Evolutionary conservation across 805 yeast genomes (phyloP).

Genomic region (Vanderwaltozyma tropicalis): DNA sequence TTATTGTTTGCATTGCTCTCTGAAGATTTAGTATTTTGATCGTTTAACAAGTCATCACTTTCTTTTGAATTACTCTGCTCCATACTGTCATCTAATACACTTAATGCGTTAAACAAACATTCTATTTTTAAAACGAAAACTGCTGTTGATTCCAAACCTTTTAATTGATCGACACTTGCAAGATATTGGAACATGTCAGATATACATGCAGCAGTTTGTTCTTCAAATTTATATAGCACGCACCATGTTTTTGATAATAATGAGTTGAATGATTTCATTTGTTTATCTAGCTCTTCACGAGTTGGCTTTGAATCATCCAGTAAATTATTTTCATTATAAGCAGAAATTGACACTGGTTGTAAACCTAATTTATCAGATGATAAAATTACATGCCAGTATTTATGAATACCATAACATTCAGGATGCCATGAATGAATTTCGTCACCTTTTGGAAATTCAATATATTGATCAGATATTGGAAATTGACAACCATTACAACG

Average conservation of each 20-base stretch:
- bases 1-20: neutral
- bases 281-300: slow-evolving; percentile 39
- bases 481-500: slow-evolving; percentile 90
- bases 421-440: slow-evolving; percentile 97
- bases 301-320: slow-evolving; percentile 30
- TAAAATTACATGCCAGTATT: slow-evolving; percentile 87
- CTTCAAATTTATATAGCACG: slow-evolving; percentile 80
- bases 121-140: slow-evolving; percentile 63
- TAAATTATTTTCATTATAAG: slow-evolving; percentile 13
- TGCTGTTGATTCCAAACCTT: slow-evolving; percentile 63
- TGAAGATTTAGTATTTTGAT: neutral
- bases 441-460: slow-evolving; percentile 85
- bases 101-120: slow-evolving; percentile 67
- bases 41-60: neutral
- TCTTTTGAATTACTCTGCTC: neutral
- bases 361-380: slow-evolving; percentile 50
- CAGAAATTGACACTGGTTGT: slow-evolving; percentile 22
- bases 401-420: slow-evolving; percentile 95
- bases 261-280: slow-evolving; percentile 59
- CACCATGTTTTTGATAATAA: slow-evolving; percentile 66
- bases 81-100: slow-evolving; percentile 30
- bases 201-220: slow-evolving; percentile 76
- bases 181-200: slow-evolving; percentile 86
- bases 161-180: slow-evolving; percentile 55
- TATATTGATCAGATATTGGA: slow-evolving; percentile 88